Evolutionary conservation across 2,329 filamentous ascomycete genomes (phyloP).

Genomic region (Aspergillus tanneri): DNA sequence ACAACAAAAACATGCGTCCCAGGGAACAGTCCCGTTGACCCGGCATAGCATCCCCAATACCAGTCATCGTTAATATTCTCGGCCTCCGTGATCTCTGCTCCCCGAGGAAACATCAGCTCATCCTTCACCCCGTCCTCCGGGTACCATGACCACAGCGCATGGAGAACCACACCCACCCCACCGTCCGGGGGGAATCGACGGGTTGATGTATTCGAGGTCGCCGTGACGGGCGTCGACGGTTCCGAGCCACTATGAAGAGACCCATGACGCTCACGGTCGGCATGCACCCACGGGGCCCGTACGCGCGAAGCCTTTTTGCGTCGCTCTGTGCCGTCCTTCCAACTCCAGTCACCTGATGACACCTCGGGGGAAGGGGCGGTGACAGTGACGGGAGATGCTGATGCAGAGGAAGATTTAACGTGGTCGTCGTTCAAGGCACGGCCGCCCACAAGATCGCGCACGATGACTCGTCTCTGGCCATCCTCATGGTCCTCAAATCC

Average conservation of each 20-base stretch:
- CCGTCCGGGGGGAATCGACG: slow-evolving; percentile 70
- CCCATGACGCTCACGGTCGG: slow-evolving; percentile 9
- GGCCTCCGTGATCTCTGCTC: slow-evolving; percentile 78
- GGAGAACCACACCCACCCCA: slow-evolving; percentile 63
- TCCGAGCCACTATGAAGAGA: slow-evolving; percentile 7
- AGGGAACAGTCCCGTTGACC: slow-evolving; percentile 75
- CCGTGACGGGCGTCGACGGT: slow-evolving; percentile 60
- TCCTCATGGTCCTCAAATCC: slow-evolving; percentile 69
- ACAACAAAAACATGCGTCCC: slow-evolving; percentile 67
- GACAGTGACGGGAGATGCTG: slow-evolving; percentile 17
- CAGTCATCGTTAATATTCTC: slow-evolving; percentile 90
- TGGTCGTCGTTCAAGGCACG: slow-evolving; percentile 63
- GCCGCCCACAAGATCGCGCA: slow-evolving; percentile 76
- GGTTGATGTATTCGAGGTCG: slow-evolving; percentile 4
- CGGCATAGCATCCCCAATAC: slow-evolving; percentile 85
- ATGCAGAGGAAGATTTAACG: slow-evolving; percentile 30
- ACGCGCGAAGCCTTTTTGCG: slow-evolving; percentile 40
- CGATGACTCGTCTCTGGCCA: slow-evolving; percentile 66
- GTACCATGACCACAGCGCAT: slow-evolving; percentile 76
- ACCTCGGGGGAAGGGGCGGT: slow-evolving; percentile 30
- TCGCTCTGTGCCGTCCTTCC: slow-evolving; percentile 43
- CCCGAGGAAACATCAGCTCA: slow-evolving; percentile 79
- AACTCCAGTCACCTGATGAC: slow-evolving; percentile 41
- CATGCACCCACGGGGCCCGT: slow-evolving; percentile 17
- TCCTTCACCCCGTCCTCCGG: slow-evolving; percentile 59